These are phyloP conservation scores for Fusarium fujikuroi DNA, from an alignment of 2,329 filamentous ascomycete species.

Conservation along the genomic window DNA sequence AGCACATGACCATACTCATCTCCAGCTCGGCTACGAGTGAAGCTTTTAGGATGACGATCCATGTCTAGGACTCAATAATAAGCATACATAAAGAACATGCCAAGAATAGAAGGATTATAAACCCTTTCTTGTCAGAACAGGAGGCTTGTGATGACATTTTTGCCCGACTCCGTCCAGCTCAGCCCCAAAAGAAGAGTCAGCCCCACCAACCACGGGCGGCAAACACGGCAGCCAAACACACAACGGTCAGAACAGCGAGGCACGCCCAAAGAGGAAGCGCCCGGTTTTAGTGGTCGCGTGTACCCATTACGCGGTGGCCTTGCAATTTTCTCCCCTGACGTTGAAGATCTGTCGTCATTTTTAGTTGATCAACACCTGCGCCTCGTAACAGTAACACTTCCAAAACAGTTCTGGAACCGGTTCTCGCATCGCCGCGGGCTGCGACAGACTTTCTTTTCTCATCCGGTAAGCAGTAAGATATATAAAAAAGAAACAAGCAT, in stretches of 20 bases:
- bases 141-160: not conserved
- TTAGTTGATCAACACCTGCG: not conserved
- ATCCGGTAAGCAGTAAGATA: not conserved
- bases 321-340: not conserved
- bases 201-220: not conserved
- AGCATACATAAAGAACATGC: not conserved
- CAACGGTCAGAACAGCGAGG: not conserved
- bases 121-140: not conserved
- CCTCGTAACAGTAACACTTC: not conserved
- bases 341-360: constrained; percentile 9
- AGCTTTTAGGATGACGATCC: not conserved
- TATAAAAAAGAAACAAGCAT: not conserved
- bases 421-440: not conserved
- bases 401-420: constrained; percentile 9
- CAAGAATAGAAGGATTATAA: not conserved
- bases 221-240: not conserved
- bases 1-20: not conserved
- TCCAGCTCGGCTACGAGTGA: not conserved
- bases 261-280: constrained; percentile 6
- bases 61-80: not conserved
- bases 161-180: not conserved
- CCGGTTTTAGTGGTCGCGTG: not conserved
- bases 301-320: not conserved
- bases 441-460: not conserved
- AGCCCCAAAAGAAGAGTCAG: not conserved